Conservation (phyloP, 352 stramenopile species). For the Globisporangium carolinianum region DNA sequence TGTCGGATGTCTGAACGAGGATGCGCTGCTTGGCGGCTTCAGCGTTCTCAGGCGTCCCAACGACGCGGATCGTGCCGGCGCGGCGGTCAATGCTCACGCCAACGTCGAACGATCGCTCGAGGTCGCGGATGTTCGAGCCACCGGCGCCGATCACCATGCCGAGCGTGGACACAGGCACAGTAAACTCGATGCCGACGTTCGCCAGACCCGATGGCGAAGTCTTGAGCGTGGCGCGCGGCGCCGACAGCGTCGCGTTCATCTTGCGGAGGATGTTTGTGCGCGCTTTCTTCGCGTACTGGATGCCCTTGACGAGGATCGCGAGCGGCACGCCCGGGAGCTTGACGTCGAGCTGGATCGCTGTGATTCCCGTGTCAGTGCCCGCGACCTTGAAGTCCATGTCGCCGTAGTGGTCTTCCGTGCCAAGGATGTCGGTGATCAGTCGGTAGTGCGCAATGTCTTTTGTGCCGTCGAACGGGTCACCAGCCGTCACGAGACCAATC, state of each 20-base stretch:
- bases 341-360: slow-evolving; percentile 95
- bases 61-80: slow-evolving; percentile 84
- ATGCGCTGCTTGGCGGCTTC: slow-evolving; percentile 76
- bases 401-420: slow-evolving; percentile 95
- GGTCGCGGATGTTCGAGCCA: slow-evolving; percentile 64
- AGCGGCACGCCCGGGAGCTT: slow-evolving; percentile 89
- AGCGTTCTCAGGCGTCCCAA: slow-evolving; percentile 67
- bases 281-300: slow-evolving; percentile 81
- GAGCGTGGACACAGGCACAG: slow-evolving; percentile 44
- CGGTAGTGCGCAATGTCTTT: slow-evolving; percentile 78
- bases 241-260: slow-evolving; percentile 75
- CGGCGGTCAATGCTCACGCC: slow-evolving; percentile 75
- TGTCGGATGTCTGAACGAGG: slow-evolving; percentile 26
- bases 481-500: slow-evolving; percentile 85
- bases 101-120: slow-evolving; percentile 59
- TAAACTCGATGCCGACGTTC: slow-evolving; percentile 51
- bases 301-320: slow-evolving; percentile 74
- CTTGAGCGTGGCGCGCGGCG: slow-evolving; percentile 56
- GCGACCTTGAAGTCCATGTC: slow-evolving; percentile 99
- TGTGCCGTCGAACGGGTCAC: slow-evolving; percentile 54
- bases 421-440: slow-evolving; percentile 96
- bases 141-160: slow-evolving; percentile 69
- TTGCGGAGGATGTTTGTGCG: slow-evolving; percentile 72
- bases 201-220: slow-evolving; percentile 26
- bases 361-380: slow-evolving; percentile 87